phyloP scores from a whole-genome alignment of 495 filamentous ascomycete species.

The Daldinia grandis region DNA sequence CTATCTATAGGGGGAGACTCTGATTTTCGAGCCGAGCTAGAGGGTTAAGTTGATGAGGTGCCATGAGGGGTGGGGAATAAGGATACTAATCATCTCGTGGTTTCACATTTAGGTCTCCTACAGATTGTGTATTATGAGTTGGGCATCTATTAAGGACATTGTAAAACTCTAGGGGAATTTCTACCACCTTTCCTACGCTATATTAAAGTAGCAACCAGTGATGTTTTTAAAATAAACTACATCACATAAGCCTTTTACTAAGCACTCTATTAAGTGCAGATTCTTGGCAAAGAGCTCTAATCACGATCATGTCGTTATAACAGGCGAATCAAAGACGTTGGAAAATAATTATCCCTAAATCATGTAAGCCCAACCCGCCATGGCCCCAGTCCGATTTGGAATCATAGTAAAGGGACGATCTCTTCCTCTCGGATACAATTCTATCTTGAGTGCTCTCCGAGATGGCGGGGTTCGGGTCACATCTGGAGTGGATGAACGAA shows the following conservation, averaged over 20 bases:
- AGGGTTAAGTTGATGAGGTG: slow-evolving; percentile 18
- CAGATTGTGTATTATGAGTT: not conserved
- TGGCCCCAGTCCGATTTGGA: not conserved
- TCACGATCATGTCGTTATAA: not conserved
- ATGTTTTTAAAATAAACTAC: not conserved
- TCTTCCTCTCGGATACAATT: not conserved
- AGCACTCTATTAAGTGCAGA: not conserved
- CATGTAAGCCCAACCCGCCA: not conserved
- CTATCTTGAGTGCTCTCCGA: not conserved
- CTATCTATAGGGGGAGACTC: slow-evolving; percentile 18
- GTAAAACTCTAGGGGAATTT: not conserved
- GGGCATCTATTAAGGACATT: not conserved
- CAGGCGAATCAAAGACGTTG: not conserved
- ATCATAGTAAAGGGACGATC: not conserved
- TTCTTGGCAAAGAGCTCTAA: not conserved
- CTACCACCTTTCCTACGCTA: not conserved
- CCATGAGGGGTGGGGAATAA: not conserved
- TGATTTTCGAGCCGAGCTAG: slow-evolving; percentile 28
- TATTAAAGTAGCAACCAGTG: not conserved
- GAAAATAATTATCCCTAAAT: not conserved
- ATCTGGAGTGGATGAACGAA: not conserved
- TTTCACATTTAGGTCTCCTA: not conserved
- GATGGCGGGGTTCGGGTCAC: not conserved
- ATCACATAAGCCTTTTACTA: not conserved
- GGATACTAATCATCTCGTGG: not conserved